A percentile compares a stretch with the other conserved stretches of the same genome.
Evolutionary conservation across 1,284 basidiomycete species (phyloP).

Genomic region (Cryptococcus amylolentus): DNA sequence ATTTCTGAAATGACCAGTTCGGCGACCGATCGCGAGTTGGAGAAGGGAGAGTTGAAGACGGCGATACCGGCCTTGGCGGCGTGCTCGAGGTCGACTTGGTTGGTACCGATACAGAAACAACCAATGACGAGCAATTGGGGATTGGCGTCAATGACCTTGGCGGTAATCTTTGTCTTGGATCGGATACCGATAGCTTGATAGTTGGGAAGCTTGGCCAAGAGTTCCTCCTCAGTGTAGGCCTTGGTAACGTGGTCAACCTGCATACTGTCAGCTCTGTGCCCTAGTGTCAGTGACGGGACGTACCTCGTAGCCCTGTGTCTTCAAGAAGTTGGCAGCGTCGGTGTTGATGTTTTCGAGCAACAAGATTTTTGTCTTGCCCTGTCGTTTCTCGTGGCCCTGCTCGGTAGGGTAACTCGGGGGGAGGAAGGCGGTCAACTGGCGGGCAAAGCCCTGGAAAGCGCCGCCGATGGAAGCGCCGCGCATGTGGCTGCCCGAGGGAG

Average conservation of each 20-base stretch:
- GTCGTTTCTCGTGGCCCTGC: constrained; percentile 31
- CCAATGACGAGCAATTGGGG: constrained; percentile 89
- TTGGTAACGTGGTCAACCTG: constrained; percentile 87
- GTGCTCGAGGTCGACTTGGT: constrained; percentile 88
- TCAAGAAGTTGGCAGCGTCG: constrained; percentile 80
- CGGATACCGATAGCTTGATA: constrained; percentile 97
- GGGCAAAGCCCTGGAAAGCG: constrained; percentile 22
- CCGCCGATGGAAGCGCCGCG: constrained; percentile 14
- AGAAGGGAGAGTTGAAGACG: constrained; percentile 99
- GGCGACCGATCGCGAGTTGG: constrained; percentile 98
- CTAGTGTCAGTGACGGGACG: constrained; percentile 8
- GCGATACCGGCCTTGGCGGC: constrained; percentile 88
- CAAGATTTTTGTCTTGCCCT: constrained; percentile 56
- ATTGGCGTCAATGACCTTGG: constrained; percentile 80
- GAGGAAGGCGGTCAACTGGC: constrained; percentile 47
- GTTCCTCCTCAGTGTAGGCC: constrained; percentile 87
- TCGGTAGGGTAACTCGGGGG: constrained; percentile 39
- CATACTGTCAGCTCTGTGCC: constrained; percentile 12
- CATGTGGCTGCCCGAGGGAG: constrained; percentile 20
- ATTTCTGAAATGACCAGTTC: constrained; percentile 96
- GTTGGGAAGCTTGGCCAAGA: constrained; percentile 75
- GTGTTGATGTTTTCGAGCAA: constrained; percentile 94
- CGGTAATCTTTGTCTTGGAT: constrained; percentile 94
- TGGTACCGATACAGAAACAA: constrained; percentile 99
- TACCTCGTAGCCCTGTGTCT: constrained; percentile 70